Percentiles rank a stretch among this genome's conserved stretches.
Conservation (phyloP, 2,329 filamentous ascomycete species). For the Arthrocladium fulminans region DNA sequence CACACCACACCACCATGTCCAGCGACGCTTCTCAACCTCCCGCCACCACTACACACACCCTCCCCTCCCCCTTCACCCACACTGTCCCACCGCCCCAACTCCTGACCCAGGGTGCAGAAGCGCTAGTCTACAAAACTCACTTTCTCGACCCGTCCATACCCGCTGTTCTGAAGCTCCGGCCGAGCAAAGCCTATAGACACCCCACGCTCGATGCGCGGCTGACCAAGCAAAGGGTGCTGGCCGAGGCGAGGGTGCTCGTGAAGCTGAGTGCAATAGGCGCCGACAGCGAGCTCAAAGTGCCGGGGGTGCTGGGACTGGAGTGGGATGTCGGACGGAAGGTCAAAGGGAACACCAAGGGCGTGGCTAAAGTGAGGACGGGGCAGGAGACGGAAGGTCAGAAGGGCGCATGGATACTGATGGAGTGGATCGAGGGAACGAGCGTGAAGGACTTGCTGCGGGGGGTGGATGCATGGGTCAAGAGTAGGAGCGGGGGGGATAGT, state of each 20-base stretch:
- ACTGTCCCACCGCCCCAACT: conserved; percentile 56
- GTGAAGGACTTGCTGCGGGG: conserved; percentile 62
- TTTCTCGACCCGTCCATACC: conserved; percentile 61
- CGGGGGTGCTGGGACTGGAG: conserved; percentile 64
- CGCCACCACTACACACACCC: conserved; percentile 29
- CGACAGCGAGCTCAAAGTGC: conserved; percentile 65
- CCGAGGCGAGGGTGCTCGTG: conserved; percentile 77
- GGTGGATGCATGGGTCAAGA: conserved; percentile 49
- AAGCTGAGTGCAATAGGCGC: conserved; percentile 50
- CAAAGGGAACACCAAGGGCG: conserved; percentile 35
- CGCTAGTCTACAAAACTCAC: conserved; percentile 78
- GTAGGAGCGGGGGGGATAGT: too few species aligned
- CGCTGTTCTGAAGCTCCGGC: conserved; percentile 83
- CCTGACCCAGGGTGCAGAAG: conserved; percentile 90
- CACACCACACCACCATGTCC: too few species aligned
- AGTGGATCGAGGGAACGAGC: conserved; percentile 70
- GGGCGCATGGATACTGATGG: conserved; percentile 67
- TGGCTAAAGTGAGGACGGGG: conserved; percentile 44
- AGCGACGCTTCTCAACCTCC: not conserved
- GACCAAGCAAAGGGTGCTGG: conserved; percentile 75
- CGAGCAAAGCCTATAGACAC: conserved; percentile 85
- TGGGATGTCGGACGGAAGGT: conserved; percentile 34
- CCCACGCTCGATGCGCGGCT: conserved; percentile 78
- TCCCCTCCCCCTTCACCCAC: conserved; percentile 58
- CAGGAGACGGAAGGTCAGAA: conserved; percentile 54